phyloP scores from a whole-genome alignment of 176 grass and related monocot genomes.

The Aegilops tauschii region DNA sequence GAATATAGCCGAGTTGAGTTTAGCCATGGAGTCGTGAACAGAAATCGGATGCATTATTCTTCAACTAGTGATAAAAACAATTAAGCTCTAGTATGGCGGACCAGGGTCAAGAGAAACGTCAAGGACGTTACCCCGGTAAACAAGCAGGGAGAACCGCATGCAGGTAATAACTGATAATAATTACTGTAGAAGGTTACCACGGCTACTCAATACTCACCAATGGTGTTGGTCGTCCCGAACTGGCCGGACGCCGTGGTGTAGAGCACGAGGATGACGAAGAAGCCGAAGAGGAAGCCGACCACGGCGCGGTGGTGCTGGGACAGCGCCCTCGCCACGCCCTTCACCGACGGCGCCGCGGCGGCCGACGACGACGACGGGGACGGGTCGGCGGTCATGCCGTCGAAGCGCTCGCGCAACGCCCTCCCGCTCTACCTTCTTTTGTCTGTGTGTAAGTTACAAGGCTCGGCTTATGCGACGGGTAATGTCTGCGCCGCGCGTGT shows the following conservation, averaged over 20 bases:
- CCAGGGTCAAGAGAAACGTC: neutral
- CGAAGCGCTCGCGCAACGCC: too few relatives aligned
- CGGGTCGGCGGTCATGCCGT: slow-evolving; percentile 10
- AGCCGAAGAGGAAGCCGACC: slow-evolving; percentile 32
- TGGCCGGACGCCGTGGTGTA: slow-evolving; percentile 18
- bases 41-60: too few relatives aligned
- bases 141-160: neutral
- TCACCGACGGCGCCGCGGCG: neutral
- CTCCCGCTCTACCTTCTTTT: neutral
- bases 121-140: neutral
- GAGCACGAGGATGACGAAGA: slow-evolving; percentile 41
- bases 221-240: neutral
- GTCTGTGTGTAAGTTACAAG: neutral
- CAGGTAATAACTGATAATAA: neutral
- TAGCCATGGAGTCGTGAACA: too few relatives aligned
- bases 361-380: neutral
- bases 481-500: neutral
- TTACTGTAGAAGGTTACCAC: neutral
- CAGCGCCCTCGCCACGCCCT: slow-evolving; percentile 18
- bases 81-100: too few relatives aligned
- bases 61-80: neutral
- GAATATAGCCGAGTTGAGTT: neutral
- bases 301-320: slow-evolving; percentile 26
- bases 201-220: neutral
- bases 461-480: neutral